These are phyloP conservation scores for Mucor saturninus DNA, from an alignment of 371 early-diverging fungal species.

Conservation along the genomic window DNA sequence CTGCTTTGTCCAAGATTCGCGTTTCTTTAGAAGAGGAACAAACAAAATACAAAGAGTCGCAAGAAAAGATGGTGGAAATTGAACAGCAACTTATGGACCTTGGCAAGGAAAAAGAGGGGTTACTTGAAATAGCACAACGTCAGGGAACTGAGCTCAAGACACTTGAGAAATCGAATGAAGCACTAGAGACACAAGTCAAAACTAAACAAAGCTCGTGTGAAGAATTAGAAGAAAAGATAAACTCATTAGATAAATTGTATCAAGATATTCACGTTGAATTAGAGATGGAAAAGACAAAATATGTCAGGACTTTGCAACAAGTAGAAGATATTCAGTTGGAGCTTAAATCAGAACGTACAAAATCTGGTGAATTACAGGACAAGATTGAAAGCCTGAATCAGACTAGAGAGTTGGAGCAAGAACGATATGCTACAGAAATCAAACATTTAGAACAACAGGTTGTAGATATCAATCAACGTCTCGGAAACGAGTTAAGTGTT, in stretches of 20 bases:
- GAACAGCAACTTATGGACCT: not conserved
- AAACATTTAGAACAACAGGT: not conserved
- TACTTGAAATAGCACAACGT: not conserved
- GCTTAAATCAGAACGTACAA: slow-evolving; percentile 7
- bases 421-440: not conserved
- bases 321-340: slow-evolving; percentile 1
- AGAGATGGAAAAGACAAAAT: slow-evolving; percentile 7
- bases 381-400: slow-evolving; percentile 7
- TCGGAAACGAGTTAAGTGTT: slow-evolving; percentile 3
- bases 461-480: slow-evolving; percentile 1
- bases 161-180: too few species aligned
- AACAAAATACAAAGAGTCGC: not conserved
- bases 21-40: slow-evolving; percentile 5
- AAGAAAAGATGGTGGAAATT: slow-evolving; percentile 1
- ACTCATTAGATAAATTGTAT: slow-evolving; percentile 3
- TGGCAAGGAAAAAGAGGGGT: slow-evolving; percentile 5
- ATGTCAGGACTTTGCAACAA: slow-evolving; percentile 1
- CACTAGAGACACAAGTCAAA: not conserved
- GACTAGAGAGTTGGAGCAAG: slow-evolving; percentile 4
- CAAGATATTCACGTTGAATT: slow-evolving; percentile 1
- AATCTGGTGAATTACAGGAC: not conserved
- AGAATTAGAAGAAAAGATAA: slow-evolving; percentile 8
- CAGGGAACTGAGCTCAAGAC: too few species aligned
- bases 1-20: not conserved
- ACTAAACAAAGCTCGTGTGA: slow-evolving; percentile 2